These are phyloP conservation scores for baker's yeast (Saccharomyces cerevisiae) DNA, from an alignment of 805 yeast genomes.

Conservation along the genomic window DNA sequence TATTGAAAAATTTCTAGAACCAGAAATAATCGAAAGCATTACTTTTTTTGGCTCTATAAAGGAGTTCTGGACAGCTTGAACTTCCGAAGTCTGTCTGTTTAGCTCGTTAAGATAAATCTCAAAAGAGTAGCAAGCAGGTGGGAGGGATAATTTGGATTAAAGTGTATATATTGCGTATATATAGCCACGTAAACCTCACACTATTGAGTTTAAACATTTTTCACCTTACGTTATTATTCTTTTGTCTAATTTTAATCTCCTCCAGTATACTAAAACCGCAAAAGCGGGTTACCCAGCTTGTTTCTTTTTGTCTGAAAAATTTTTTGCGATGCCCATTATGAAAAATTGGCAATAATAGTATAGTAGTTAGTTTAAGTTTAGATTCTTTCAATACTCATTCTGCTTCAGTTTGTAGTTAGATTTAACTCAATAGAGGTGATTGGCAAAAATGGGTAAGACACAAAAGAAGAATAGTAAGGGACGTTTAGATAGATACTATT, in stretches of 20 bases:
- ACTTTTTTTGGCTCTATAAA: not conserved
- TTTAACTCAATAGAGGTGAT: not conserved
- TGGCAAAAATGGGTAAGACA: conserved; percentile 64
- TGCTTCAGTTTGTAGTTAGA: not conserved
- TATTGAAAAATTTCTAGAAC: no score
- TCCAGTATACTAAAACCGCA: not conserved
- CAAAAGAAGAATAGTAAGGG: conserved; percentile 96
- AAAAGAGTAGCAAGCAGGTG: not conserved
- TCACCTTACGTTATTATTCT: not conserved
- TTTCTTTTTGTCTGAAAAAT: not conserved
- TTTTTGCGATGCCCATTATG: not conserved
- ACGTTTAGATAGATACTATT: conserved; percentile 96
- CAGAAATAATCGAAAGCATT: no score
- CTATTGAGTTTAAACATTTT: not conserved
- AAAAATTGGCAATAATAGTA: not conserved
- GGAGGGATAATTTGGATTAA: no score
- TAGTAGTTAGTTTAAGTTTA: not conserved
- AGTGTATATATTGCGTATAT: no score
- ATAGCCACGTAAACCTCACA: no score
- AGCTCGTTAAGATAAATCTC: not conserved
- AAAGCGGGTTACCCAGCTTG: not conserved
- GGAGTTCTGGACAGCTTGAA: not conserved
- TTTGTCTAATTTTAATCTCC: not conserved
- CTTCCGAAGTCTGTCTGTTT: not conserved
- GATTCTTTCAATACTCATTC: not conserved